Percentiles rank a stretch among this genome's conserved stretches.
Conservation (phyloP, 768 basidiomycete species). For the Dentipellis sp. region DNA sequence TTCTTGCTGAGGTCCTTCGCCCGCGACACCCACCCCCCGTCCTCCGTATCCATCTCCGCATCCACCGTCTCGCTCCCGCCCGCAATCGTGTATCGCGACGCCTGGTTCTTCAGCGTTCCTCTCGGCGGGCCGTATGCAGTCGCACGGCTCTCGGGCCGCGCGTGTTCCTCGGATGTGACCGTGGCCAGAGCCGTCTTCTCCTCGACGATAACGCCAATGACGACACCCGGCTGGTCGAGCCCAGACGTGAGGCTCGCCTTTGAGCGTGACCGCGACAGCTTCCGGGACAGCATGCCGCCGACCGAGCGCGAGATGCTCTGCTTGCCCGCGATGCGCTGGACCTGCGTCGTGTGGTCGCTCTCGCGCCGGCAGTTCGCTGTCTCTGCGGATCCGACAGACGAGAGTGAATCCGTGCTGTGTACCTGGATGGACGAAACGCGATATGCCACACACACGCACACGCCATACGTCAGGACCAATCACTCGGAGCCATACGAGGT, state of each 20-base stretch:
- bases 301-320: slow-evolving; percentile 10
- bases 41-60: not conserved
- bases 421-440: not conserved
- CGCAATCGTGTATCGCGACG: not conserved
- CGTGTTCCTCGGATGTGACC: not conserved
- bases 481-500: not conserved
- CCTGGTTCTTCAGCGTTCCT: not conserved
- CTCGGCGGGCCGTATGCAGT: not conserved
- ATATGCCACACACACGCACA: slow-evolving; percentile 5
- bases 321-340: slow-evolving; percentile 13
- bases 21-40: not conserved
- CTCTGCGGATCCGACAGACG: slow-evolving; percentile 10
- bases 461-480: not conserved
- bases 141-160: not conserved
- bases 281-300: slow-evolving; percentile 11
- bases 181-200: slow-evolving; percentile 2
- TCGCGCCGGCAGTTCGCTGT: not conserved
- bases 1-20: slow-evolving; percentile 1
- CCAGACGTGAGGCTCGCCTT: not conserved
- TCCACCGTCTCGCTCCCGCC: not conserved
- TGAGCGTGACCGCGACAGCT: slow-evolving; percentile 9
- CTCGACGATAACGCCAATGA: slow-evolving; percentile 15
- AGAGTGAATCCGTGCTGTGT: slow-evolving; percentile 22
- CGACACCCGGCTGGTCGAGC: slow-evolving; percentile 3
- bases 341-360: slow-evolving; percentile 13